Conservation (phyloP, 1,284 basidiomycete species). For the Microbotryum intermedium region DNA sequence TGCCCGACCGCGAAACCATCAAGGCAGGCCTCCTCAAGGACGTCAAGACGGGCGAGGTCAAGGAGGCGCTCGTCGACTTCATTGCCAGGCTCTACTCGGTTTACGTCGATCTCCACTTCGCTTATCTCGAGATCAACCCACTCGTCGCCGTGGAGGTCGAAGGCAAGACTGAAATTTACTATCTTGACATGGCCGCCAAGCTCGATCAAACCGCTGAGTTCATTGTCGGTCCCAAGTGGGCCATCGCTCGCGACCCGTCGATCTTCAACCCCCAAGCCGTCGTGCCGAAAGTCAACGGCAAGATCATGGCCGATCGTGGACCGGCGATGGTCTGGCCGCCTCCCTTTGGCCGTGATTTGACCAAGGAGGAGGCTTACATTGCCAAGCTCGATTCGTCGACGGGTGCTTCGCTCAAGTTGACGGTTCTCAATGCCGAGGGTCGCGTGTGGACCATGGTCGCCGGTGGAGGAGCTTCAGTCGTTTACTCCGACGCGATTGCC, state of each 20-base stretch:
- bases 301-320: conserved; percentile 78
- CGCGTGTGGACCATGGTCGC: conserved; percentile 99
- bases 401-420: conserved; percentile 95
- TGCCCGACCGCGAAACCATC: conserved; percentile 72
- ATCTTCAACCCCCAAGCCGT: conserved; percentile 53
- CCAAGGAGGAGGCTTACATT: conserved; percentile 98
- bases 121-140: conserved; percentile 99
- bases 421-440: conserved; percentile 87
- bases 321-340: conserved; percentile 69
- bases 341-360: conserved; percentile 86
- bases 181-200: conserved; percentile 99
- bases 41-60: conserved; percentile 64
- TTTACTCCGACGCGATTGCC: conserved; percentile 86
- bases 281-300: conserved; percentile 42
- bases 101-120: conserved; percentile 65
- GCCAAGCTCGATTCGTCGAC: conserved; percentile 95
- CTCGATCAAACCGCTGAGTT: conserved; percentile 98
- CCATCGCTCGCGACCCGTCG: conserved; percentile 83
- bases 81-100: conserved; percentile 90
- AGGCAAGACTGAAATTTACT: conserved; percentile 74
- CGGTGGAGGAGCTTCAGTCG: conserved; percentile 66
- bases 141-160: conserved; percentile 92
- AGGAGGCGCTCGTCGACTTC: conserved; percentile 86
- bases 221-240: conserved; percentile 98
- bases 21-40: conserved; percentile 65